Percentiles rank a stretch among this genome's conserved stretches.
Evolutionary conservation across 768 basidiomycete genomes (phyloP).

Genomic region (Hygrophorus russula): DNA sequence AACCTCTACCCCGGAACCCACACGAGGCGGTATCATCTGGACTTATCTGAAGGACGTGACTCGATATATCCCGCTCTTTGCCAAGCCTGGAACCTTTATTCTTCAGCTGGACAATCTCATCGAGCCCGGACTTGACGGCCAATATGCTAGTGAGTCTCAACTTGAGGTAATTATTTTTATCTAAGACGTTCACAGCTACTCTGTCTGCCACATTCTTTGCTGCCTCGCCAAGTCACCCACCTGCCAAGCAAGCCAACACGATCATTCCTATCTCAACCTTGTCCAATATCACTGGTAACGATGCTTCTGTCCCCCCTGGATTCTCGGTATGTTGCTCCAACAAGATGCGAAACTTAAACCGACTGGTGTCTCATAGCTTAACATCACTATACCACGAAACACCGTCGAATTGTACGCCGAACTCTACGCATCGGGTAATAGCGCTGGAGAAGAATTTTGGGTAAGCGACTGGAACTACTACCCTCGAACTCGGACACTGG

Average conservation of each 20-base stretch:
- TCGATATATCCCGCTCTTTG: slow-evolving; percentile 60
- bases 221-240: slow-evolving; percentile 43
- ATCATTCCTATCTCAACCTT: slow-evolving; percentile 65
- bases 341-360: background rate
- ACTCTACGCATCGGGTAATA: slow-evolving; percentile 56
- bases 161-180: background rate
- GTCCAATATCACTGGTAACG: slow-evolving; percentile 50
- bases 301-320: slow-evolving; percentile 64
- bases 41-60: slow-evolving; percentile 70
- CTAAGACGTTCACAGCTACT: slow-evolving; percentile 29
- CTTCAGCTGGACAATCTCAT: slow-evolving; percentile 65
- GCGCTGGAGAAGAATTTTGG: slow-evolving; percentile 65
- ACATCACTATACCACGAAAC: slow-evolving; percentile 60
- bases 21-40: slow-evolving; percentile 62
- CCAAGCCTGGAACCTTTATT: slow-evolving; percentile 56
- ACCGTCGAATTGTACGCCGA: slow-evolving; percentile 59
- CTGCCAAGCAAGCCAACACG: slow-evolving; percentile 46
- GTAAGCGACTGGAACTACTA: slow-evolving; percentile 20
- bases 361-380: slow-evolving; percentile 28
- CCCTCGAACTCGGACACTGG: background rate
- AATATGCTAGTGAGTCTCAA: slow-evolving; percentile 49
- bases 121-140: slow-evolving; percentile 42
- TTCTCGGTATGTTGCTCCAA: slow-evolving; percentile 40
- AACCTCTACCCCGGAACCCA: slow-evolving; percentile 73
- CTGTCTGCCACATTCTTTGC: slow-evolving; percentile 65